Percentiles rank a stretch among this genome's conserved stretches.
Evolutionary conservation across 2,329 filamentous ascomycete species (phyloP).

Genomic region (Neonectria faginata): DNA sequence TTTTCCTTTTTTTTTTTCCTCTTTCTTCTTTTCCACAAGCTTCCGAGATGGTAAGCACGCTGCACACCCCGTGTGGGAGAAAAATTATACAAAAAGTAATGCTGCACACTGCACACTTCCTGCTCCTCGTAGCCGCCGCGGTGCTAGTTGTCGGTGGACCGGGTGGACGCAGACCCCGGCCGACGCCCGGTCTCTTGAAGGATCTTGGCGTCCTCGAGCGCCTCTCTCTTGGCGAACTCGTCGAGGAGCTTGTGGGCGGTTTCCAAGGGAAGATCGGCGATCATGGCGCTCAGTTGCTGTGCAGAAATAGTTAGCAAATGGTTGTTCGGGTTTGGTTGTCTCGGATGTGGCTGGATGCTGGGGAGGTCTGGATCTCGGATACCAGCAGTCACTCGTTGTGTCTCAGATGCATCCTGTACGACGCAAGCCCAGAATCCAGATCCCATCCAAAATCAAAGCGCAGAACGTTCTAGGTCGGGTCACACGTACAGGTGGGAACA

Average conservation of each 20-base stretch:
- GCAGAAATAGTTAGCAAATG: background rate
- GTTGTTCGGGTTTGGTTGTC: background rate
- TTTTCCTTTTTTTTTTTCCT: too few relatives aligned
- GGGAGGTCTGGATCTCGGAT: background rate
- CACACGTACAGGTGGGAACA: slow-evolving; percentile 42
- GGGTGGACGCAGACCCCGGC: background rate
- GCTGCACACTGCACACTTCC: too few relatives aligned
- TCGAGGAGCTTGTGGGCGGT: slow-evolving; percentile 35
- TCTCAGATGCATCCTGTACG: background rate
- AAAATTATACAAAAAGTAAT: background rate
- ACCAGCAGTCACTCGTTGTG: background rate
- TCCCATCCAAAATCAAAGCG: too few relatives aligned
- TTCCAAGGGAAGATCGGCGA: slow-evolving; percentile 33
- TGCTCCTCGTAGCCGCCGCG: background rate
- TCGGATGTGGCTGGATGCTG: background rate
- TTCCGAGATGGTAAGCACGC: background rate
- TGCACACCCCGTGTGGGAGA: background rate
- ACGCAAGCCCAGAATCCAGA: too few relatives aligned
- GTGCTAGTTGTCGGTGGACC: background rate
- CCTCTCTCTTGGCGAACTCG: slow-evolving; percentile 35
- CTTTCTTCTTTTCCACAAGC: background rate
- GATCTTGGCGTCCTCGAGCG: slow-evolving; percentile 33
- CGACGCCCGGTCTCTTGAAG: background rate
- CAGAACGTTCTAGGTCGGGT: background rate
- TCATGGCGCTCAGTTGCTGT: slow-evolving; percentile 16